Evolutionary conservation across 179 eudicot species (phyloP), one percentile per base, ranked within the genome.

Genomic region (Gypsophila paniculata): DNA sequence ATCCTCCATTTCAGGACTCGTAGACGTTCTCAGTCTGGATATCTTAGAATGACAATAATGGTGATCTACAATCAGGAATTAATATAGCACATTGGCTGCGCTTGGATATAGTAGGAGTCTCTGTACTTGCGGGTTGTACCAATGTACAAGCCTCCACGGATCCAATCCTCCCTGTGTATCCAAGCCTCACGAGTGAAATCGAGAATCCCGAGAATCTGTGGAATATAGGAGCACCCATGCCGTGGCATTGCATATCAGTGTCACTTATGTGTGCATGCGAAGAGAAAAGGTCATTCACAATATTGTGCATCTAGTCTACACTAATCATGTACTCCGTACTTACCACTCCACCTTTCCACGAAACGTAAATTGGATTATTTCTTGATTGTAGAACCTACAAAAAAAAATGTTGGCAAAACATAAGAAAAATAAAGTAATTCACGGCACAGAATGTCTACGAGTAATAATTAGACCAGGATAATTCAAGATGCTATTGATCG

Each of bases 321-420:
- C 7, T 42, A 42, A 42, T 42, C 3, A 42, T 3, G 46, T 42
- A 2, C 7, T 36, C 7, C 5, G 71, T 29, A 86, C 97, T 86
- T 86, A 94, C 99, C 62, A 88, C 99, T 72, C 93, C 99, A 38
- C 99, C 99, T 88, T 88, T 92, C 99, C 99, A 94, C 42, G 97
- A 69, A 70, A 86, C 90, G 72, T 77, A 82, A 17, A 80, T 61
- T 55, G 96, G 91, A 71, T 82, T 84, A 64, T 90, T 85, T 84
- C 91, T 90, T 52, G 97, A 81, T 74, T 80, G 96, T 77, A 94
- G 74, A 80, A 94, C 99, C 99, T 94, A 71, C 44, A 68, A 48
- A 69, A 39, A 34, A 79, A 57, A 44, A 69, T 29, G 68, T 22
- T 38, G 19, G 60, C 69, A 38, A 49, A 53, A 65, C 26, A 75